phyloP scores from a whole-genome alignment of 1,284 basidiomycete species.

The Boletus albobrunnescens region DNA sequence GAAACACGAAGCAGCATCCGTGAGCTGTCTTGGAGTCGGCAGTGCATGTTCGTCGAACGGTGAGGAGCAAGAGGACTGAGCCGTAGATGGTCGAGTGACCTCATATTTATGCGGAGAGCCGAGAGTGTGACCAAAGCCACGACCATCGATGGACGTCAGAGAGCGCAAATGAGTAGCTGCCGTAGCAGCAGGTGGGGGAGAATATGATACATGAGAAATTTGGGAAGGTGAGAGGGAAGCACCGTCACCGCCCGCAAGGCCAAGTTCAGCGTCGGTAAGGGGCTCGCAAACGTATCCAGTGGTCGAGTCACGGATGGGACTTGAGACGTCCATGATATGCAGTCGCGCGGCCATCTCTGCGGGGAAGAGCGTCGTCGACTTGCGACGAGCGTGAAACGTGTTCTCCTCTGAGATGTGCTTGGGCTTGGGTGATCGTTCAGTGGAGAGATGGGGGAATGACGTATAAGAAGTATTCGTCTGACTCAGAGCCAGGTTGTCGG shows the following conservation, averaged over 20 bases:
- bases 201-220: constrained; percentile 15
- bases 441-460: constrained; percentile 26
- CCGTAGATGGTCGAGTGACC: constrained; percentile 13
- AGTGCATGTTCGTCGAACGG: constrained; percentile 31
- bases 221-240: constrained; percentile 18
- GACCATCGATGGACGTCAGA: constrained; percentile 21
- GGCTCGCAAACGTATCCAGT: constrained; percentile 30
- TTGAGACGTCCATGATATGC: constrained; percentile 32
- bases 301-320: constrained; percentile 21
- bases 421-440: constrained; percentile 24
- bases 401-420: constrained; percentile 32
- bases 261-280: constrained; percentile 29
- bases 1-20: constrained; percentile 56
- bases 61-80: constrained; percentile 13
- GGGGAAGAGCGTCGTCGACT: constrained; percentile 33
- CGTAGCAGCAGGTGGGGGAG: constrained; percentile 6
- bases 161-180: constrained; percentile 24
- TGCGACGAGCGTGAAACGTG: constrained; percentile 35
- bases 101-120: constrained; percentile 3
- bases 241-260: constrained; percentile 6
- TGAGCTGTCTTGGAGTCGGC: constrained; percentile 50
- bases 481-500: constrained; percentile 26
- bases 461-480: constrained; percentile 28
- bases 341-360: constrained; percentile 28
- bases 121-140: constrained; percentile 1